phyloP scores from a whole-genome alignment of 2,329 filamentous ascomycete species.

The Ramularia endophylla region DNA sequence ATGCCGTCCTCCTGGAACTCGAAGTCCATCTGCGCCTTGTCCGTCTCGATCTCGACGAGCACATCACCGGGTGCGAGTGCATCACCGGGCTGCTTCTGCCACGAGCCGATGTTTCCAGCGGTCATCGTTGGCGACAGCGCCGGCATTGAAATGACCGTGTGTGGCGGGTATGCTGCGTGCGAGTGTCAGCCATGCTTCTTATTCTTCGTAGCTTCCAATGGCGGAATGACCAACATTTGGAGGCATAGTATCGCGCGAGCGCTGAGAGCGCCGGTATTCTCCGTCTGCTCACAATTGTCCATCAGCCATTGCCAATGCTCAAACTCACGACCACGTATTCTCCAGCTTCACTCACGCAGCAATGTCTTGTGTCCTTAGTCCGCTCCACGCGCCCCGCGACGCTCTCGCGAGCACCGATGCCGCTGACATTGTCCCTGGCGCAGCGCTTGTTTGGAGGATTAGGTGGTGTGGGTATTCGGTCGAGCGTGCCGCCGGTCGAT shows the following conservation, averaged over 20 bases:
- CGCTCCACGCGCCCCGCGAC: conserved; percentile 37
- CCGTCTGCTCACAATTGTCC: conserved; percentile 25
- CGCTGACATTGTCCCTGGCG: conserved; percentile 48
- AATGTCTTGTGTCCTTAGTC: conserved; percentile 29
- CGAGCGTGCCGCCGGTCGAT: background rate
- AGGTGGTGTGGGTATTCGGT: too few species aligned
- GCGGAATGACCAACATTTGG: conserved; percentile 51
- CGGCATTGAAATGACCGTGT: conserved; percentile 96
- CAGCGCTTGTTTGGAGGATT: background rate
- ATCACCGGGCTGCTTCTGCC: conserved; percentile 98
- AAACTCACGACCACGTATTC: background rate
- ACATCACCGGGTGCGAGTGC: conserved; percentile 84
- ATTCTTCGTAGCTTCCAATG: conserved; percentile 3
- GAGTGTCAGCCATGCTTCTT: conserved; percentile 6
- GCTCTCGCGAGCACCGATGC: conserved; percentile 41
- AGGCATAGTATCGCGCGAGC: conserved; percentile 62
- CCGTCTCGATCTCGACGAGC: conserved; percentile 77
- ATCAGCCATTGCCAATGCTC: conserved; percentile 7
- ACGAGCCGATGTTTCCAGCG: conserved; percentile 88
- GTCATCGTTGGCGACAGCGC: conserved; percentile 98
- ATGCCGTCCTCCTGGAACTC: conserved; percentile 99
- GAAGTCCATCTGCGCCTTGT: conserved; percentile 99
- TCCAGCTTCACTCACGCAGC: conserved; percentile 26
- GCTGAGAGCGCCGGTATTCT: conserved; percentile 51
- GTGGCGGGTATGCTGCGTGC: conserved; percentile 80